Evolutionary conservation across 768 basidiomycete species (phyloP).

Genomic region (Mycena epipterygia): DNA sequence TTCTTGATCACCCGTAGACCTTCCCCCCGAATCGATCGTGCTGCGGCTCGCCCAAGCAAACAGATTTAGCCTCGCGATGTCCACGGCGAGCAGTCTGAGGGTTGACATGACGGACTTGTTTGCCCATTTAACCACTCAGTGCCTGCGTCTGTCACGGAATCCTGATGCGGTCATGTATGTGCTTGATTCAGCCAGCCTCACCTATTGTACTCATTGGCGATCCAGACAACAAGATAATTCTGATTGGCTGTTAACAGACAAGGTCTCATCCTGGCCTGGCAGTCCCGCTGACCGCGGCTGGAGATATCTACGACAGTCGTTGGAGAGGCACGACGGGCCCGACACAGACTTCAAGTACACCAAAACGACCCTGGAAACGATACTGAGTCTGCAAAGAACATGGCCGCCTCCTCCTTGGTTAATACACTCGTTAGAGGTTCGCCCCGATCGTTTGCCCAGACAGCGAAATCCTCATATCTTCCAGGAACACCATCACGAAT

Average conservation of each 20-base stretch:
- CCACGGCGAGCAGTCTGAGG: conserved; percentile 78
- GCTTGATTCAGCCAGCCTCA: conserved; percentile 12
- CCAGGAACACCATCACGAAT: conserved; percentile 84
- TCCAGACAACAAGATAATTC: conserved; percentile 77
- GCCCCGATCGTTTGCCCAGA: conserved; percentile 10
- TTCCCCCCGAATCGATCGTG: conserved; percentile 67
- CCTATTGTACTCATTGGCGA: conserved; percentile 26
- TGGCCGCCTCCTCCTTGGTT: conserved; percentile 87
- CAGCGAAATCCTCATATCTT: conserved; percentile 7
- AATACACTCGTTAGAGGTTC: conserved; percentile 79
- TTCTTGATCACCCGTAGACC: conserved; percentile 37
- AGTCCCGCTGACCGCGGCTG: conserved; percentile 85
- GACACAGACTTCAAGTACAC: conserved; percentile 83
- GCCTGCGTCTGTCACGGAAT: conserved; percentile 79
- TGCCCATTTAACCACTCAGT: conserved; percentile 80
- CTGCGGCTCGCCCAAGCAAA: conserved; percentile 83
- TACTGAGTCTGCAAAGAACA: conserved; percentile 75
- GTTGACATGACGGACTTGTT: conserved; percentile 94
- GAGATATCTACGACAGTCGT: conserved; percentile 86
- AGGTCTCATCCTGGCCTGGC: conserved; percentile 87
- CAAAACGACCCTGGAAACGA: conserved; percentile 82
- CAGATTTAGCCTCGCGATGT: conserved; percentile 84
- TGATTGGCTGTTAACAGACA: conserved; percentile 88
- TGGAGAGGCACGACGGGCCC: conserved; percentile 82
- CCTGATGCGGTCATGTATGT: conserved; percentile 72